phyloP scores from a whole-genome alignment of 2,329 filamentous ascomycete species.

The Cucurbitaria berberidis region DNA sequence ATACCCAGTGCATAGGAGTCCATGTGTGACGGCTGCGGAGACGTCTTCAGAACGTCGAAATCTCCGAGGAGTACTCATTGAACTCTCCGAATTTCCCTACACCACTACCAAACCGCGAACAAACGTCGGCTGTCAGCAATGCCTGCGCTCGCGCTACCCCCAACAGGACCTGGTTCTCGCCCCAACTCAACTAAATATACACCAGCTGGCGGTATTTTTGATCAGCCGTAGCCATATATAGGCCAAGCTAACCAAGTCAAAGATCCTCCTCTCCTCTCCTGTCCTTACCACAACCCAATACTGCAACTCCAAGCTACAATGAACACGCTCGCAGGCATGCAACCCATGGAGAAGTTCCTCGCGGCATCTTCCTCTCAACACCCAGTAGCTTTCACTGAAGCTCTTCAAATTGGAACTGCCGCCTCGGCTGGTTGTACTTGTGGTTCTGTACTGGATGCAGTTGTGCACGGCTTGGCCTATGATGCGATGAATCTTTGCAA shows the following conservation, averaged over 20 bases:
- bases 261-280: background rate
- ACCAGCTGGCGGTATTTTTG: background rate
- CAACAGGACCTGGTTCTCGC: background rate
- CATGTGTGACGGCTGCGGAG: background rate
- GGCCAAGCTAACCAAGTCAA: background rate
- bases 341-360: constrained; percentile 9
- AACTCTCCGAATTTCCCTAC: background rate
- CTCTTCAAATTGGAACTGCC: constrained; percentile 4
- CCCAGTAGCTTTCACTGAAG: background rate
- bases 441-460: background rate
- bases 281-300: constrained; percentile 1
- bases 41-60: background rate
- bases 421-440: constrained; percentile 8
- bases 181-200: background rate
- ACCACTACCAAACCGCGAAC: background rate
- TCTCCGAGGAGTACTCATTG: background rate
- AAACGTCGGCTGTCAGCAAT: background rate
- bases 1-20: background rate
- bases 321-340: background rate
- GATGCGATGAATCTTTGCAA: background rate
- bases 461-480: background rate
- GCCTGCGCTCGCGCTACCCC: background rate
- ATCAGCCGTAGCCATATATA: background rate
- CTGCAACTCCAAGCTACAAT: background rate
- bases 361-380: constrained; percentile 3